These are phyloP conservation scores for Phylloporus sp. DNA, from an alignment of 768 basidiomycete genomes.

Conservation along the genomic window DNA sequence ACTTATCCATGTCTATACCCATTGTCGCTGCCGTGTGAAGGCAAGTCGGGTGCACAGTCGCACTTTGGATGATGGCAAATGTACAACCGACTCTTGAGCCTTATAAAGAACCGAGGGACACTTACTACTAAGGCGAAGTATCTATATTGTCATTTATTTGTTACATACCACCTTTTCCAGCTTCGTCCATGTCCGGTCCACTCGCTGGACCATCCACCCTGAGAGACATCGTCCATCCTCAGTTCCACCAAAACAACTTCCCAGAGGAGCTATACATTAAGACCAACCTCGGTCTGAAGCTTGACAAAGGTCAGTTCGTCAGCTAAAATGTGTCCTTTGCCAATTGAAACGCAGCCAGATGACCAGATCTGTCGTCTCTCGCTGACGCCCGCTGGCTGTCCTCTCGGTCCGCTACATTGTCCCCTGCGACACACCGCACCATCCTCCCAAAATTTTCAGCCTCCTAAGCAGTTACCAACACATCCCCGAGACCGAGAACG, in stretches of 20 bases:
- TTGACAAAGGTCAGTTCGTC: constrained; percentile 71
- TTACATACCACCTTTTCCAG: too few relatives aligned
- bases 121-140: too few relatives aligned
- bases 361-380: constrained; percentile 89
- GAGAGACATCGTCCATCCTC: constrained; percentile 74
- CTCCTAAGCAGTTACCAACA: constrained; percentile 73
- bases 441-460: constrained; percentile 84
- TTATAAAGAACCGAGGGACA: too few relatives aligned
- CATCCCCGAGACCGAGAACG: constrained; percentile 82
- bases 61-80: too few relatives aligned
- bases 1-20: neutral
- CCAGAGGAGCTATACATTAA: constrained; percentile 78
- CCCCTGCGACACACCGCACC: constrained; percentile 90
- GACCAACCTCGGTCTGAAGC: constrained; percentile 74
- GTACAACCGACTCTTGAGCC: too few relatives aligned
- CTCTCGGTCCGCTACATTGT: constrained; percentile 87
- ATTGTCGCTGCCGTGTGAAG: too few relatives aligned
- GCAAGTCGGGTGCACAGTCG: too few relatives aligned
- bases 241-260: constrained; percentile 93
- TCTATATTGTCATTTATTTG: too few relatives aligned
- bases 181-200: constrained; percentile 36
- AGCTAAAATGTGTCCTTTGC: neutral
- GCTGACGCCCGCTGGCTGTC: constrained; percentile 78
- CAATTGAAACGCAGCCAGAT: constrained; percentile 52
- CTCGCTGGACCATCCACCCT: constrained; percentile 54